Evolutionary conservation across 2,329 filamentous ascomycete genomes (phyloP).

Genomic region (Pyrenophora seminiperda): DNA sequence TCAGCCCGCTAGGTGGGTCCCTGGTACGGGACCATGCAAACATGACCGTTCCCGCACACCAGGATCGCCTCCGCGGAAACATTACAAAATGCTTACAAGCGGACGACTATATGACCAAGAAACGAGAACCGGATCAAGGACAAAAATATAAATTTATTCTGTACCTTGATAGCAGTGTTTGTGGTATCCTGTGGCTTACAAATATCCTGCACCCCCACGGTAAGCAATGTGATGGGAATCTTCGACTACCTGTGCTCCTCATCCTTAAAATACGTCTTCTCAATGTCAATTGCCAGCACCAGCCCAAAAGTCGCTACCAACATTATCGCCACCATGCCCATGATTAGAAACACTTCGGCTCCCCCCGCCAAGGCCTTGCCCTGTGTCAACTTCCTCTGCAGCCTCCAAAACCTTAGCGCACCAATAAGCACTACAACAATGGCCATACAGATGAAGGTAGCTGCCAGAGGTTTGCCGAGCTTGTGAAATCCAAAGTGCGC

Average conservation of each 20-base stretch:
- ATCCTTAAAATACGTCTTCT: conserved; percentile 17
- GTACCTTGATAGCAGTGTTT: too few relatives aligned
- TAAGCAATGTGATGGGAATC: too few relatives aligned
- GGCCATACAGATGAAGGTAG: conserved; percentile 55
- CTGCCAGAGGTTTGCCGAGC: conserved; percentile 65
- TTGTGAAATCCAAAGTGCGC: conserved; percentile 63
- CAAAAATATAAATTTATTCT: too few relatives aligned
- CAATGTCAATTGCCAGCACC: conserved; percentile 24
- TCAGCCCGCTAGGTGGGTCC: too few relatives aligned
- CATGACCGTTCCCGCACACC: background rate
- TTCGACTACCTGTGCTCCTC: background rate
- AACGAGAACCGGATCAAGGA: too few relatives aligned
- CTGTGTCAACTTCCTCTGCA: conserved; percentile 63
- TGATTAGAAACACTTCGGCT: conserved; percentile 61
- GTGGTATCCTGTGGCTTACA: too few relatives aligned
- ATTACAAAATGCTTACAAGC: too few relatives aligned
- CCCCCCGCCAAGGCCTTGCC: conserved; percentile 64
- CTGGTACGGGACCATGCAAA: background rate
- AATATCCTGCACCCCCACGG: too few relatives aligned
- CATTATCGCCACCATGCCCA: conserved; percentile 49
- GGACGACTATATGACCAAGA: too few relatives aligned
- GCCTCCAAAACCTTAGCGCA: conserved; percentile 63
- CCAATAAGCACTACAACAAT: conserved; percentile 60
- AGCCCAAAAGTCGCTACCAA: conserved; percentile 25
- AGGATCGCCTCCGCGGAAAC: background rate